A percentile compares a stretch with the other conserved stretches of the same genome.
Conservation (phyloP, 306 rosid species). For the Hylodesmum podocarpum region DNA sequence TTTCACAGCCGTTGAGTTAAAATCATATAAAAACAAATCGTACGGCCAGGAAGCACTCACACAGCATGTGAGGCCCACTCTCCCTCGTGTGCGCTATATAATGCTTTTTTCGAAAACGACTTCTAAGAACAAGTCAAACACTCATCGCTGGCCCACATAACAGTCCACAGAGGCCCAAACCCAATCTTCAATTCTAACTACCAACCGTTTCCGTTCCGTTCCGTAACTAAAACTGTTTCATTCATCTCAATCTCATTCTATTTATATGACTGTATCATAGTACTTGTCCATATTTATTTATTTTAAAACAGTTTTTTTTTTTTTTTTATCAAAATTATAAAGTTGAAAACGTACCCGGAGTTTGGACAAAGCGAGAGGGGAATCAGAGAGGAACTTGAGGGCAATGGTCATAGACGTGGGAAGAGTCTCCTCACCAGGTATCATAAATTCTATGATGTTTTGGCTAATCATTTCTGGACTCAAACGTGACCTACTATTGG, state of each 20-base stretch:
- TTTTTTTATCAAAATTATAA: neutral
- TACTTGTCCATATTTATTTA: neutral
- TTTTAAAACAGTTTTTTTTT: neutral
- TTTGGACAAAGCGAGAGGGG: constrained; percentile 54
- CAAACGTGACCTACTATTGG: constrained; percentile 28
- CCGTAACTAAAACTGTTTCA: neutral
- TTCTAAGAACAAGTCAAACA: constrained; percentile 16
- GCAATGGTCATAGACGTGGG: constrained; percentile 82
- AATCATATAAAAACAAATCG: constrained; percentile 29
- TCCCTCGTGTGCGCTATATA: constrained; percentile 38
- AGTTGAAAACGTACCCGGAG: constrained; percentile 47
- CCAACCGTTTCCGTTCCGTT: constrained; percentile 24
- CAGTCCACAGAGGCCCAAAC: neutral
- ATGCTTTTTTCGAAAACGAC: constrained; percentile 30
- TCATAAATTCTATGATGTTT: constrained; percentile 78
- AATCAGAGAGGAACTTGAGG: constrained; percentile 62
- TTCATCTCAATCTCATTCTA: neutral
- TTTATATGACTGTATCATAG: too few relatives aligned
- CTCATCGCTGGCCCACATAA: constrained; percentile 30
- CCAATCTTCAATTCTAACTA: neutral
- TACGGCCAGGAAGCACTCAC: constrained; percentile 42
- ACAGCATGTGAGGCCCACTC: constrained; percentile 18
- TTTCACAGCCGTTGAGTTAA: constrained; percentile 35
- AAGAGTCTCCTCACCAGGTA: constrained; percentile 92
- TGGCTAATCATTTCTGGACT: constrained; percentile 64